These are phyloP conservation scores for Pestalotiopsis sp. DNA, from an alignment of 2,329 filamentous ascomycete species.

Conservation along the genomic window DNA sequence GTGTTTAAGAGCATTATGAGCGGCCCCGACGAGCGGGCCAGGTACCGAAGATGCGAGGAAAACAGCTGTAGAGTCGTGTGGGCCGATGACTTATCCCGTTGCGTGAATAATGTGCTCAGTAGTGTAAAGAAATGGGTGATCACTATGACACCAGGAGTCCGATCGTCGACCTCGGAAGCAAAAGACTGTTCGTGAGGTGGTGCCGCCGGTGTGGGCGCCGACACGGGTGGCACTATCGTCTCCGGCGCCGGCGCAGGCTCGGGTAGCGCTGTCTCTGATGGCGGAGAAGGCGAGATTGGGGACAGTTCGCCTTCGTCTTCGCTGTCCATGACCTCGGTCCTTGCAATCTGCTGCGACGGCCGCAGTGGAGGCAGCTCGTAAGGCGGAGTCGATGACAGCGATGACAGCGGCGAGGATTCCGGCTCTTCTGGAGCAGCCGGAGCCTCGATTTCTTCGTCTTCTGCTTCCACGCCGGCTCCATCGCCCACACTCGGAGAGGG, in stretches of 20 bases:
- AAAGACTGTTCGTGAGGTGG: neutral
- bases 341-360: slow-evolving; percentile 12
- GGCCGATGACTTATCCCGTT: slow-evolving; percentile 47
- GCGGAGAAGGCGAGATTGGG: slow-evolving; percentile 20
- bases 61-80: slow-evolving; percentile 53
- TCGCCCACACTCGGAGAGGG: neutral
- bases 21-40: slow-evolving; percentile 46
- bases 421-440: neutral
- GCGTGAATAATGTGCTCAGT: slow-evolving; percentile 54
- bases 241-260: slow-evolving; percentile 7
- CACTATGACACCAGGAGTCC: slow-evolving; percentile 50
- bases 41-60: slow-evolving; percentile 45
- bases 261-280: neutral
- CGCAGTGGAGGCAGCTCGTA: slow-evolving; percentile 5
- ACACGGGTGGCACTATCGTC: neutral
- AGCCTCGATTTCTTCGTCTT: neutral
- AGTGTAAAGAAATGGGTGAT: slow-evolving; percentile 58
- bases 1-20: slow-evolving; percentile 58
- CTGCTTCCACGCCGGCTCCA: neutral
- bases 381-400: slow-evolving; percentile 6
- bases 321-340: slow-evolving; percentile 38
- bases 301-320: slow-evolving; percentile 40
- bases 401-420: slow-evolving; percentile 1
- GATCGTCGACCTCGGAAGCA: neutral
- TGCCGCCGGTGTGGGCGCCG: slow-evolving; percentile 7